Evolutionary conservation across 176 grass and related monocot species (phyloP).

Genomic region (Triticum turgidum): DNA sequence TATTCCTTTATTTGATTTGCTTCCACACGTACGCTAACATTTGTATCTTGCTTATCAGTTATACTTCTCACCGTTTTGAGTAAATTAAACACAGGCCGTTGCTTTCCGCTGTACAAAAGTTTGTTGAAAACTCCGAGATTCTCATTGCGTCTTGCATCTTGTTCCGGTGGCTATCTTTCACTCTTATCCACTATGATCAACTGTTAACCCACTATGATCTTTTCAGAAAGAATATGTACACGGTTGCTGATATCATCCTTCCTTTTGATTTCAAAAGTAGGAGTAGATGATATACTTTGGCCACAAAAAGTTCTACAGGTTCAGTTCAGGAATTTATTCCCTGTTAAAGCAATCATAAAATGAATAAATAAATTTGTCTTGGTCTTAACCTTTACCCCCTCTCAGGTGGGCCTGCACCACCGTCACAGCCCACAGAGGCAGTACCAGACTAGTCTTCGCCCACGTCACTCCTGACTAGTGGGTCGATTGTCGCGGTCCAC

Average conservation of each 20-base stretch:
- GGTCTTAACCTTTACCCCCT: no score
- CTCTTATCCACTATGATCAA: background rate
- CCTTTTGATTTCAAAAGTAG: background rate
- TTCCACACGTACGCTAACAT: conserved; percentile 25
- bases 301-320: background rate
- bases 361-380: background rate
- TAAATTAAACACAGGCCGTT: conserved; percentile 31
- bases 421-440: no score
- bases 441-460: no score
- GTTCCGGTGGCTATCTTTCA: background rate
- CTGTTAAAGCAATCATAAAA: background rate
- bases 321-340: conserved; percentile 11
- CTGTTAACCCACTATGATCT: background rate
- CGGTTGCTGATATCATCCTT: background rate
- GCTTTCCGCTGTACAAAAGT: conserved; percentile 24
- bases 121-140: background rate
- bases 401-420: no score
- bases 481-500: no score
- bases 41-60: conserved; percentile 31
- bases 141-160: background rate
- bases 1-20: conserved; percentile 12
- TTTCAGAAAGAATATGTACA: background rate
- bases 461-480: no score
- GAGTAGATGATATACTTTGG: background rate
- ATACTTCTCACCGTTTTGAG: conserved; percentile 12